Evolutionary conservation across 2,329 filamentous ascomycete genomes (phyloP).

Genomic region (Aspergillus japonicus): DNA sequence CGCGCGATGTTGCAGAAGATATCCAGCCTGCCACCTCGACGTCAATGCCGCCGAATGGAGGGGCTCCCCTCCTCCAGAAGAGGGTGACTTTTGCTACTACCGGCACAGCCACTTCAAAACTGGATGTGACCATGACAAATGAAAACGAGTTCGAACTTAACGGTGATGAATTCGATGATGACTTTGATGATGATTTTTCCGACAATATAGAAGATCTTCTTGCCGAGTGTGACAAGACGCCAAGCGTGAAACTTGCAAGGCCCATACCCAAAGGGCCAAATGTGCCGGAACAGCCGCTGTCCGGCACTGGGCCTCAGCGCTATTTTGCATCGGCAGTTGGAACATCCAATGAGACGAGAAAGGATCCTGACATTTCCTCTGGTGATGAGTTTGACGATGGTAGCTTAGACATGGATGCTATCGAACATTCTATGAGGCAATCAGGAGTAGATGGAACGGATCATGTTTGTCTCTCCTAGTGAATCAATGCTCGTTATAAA

Average conservation of each 20-base stretch:
- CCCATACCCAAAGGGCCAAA: slow-evolving; percentile 14
- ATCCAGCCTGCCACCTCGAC: neutral
- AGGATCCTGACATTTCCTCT: slow-evolving; percentile 40
- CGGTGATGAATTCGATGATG: slow-evolving; percentile 66
- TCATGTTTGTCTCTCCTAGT: slow-evolving; percentile 57
- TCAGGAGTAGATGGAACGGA: slow-evolving; percentile 71
- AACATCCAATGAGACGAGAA: slow-evolving; percentile 11
- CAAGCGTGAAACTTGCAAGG: slow-evolving; percentile 16
- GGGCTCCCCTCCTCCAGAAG: neutral
- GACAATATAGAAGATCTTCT: slow-evolving; percentile 60
- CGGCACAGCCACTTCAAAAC: neutral
- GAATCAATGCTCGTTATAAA: slow-evolving; percentile 27
- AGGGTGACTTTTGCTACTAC: neutral
- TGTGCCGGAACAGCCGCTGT: slow-evolving; percentile 16
- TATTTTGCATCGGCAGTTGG: neutral
- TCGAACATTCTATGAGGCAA: slow-evolving; percentile 58
- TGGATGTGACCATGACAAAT: neutral
- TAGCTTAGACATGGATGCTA: slow-evolving; percentile 61
- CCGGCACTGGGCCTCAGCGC: slow-evolving; percentile 1
- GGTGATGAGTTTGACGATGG: slow-evolving; percentile 73
- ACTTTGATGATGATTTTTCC: slow-evolving; percentile 62
- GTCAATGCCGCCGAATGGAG: neutral
- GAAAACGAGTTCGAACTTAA: slow-evolving; percentile 7
- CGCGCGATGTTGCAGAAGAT: neutral
- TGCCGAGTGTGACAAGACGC: slow-evolving; percentile 53